Percentiles rank a stretch among this genome's conserved stretches.
Conservation (phyloP, 108 stramenopile genomes). For the Aureococcus anophagefferens region DNA sequence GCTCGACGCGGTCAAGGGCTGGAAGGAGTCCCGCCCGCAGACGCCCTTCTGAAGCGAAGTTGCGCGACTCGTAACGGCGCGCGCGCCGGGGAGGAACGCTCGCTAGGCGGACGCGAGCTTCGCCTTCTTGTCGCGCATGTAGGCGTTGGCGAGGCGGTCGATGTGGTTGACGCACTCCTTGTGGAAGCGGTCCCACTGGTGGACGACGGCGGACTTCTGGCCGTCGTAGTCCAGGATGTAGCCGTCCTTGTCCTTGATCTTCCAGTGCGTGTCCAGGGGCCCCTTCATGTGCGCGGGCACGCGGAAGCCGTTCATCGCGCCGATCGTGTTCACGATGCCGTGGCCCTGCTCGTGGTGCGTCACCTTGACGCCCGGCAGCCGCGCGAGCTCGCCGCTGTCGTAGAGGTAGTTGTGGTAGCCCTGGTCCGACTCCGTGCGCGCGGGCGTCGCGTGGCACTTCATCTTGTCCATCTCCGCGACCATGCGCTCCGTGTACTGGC, state of each 20-base stretch:
- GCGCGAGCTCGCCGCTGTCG: constrained; percentile 8
- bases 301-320: constrained; percentile 22
- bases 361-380: not conserved
- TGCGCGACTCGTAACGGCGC: too few species aligned
- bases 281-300: constrained; percentile 21
- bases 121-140: not conserved
- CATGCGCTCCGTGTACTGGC: constrained; percentile 8
- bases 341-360: constrained; percentile 14
- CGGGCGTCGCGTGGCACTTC: constrained; percentile 11
- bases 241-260: constrained; percentile 15
- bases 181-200: constrained; percentile 23
- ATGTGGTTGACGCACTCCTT: constrained; percentile 2
- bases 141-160: not conserved
- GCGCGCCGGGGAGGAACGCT: too few species aligned
- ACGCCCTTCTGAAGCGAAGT: constrained; percentile 49
- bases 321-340: constrained; percentile 20
- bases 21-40: constrained; percentile 41
- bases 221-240: constrained; percentile 16
- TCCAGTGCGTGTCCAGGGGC: constrained; percentile 19
- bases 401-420: constrained; percentile 23
- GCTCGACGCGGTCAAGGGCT: constrained; percentile 36
- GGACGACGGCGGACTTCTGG: constrained; percentile 7
- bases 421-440: constrained; percentile 17
- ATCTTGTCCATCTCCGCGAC: constrained; percentile 11
- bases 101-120: too few species aligned